These are phyloP conservation scores for Penicillium argentinense DNA, from an alignment of 495 filamentous ascomycete species.

Conservation along the genomic window DNA sequence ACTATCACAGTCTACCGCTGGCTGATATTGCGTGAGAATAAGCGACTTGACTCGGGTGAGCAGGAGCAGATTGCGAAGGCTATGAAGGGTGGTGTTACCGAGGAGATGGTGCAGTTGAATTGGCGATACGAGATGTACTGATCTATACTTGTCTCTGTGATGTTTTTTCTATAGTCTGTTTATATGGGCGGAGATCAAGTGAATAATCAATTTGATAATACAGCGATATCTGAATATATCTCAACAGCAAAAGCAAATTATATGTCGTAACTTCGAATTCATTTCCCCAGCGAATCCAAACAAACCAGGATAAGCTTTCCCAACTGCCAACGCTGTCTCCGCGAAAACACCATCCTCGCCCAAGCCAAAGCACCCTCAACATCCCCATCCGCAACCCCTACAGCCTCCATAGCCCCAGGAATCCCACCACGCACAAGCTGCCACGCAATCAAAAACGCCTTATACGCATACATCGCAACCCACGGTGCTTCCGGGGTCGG, in stretches of 20 bases:
- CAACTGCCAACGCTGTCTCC: slow-evolving; percentile 26
- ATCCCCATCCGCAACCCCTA: slow-evolving; percentile 31
- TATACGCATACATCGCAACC: slow-evolving; percentile 37
- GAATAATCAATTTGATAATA: slow-evolving; percentile 2
- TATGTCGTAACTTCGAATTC: neutral
- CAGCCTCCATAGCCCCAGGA: slow-evolving; percentile 28
- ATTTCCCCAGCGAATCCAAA: slow-evolving; percentile 25
- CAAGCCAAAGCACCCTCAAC: slow-evolving; percentile 26
- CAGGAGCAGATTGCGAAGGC: slow-evolving; percentile 30
- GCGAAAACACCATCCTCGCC: slow-evolving; percentile 30
- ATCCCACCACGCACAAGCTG: slow-evolving; percentile 28
- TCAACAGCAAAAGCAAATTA: neutral
- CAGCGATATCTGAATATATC: neutral
- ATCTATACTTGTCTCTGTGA: neutral
- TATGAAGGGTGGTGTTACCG: slow-evolving; percentile 37
- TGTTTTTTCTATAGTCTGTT: too few species aligned
- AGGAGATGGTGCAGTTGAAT: slow-evolving; percentile 38
- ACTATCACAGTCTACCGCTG: slow-evolving; percentile 36
- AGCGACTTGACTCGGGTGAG: slow-evolving; percentile 31
- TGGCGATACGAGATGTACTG: slow-evolving; percentile 48
- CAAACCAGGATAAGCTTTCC: slow-evolving; percentile 30
- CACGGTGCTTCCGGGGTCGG: slow-evolving; percentile 31
- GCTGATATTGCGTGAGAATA: slow-evolving; percentile 37
- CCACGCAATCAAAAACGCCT: slow-evolving; percentile 41
- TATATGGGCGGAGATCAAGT: too few species aligned